Base-by-base conservation (phyloP, 805 yeast species). In the Lachancea waltii region DNA sequence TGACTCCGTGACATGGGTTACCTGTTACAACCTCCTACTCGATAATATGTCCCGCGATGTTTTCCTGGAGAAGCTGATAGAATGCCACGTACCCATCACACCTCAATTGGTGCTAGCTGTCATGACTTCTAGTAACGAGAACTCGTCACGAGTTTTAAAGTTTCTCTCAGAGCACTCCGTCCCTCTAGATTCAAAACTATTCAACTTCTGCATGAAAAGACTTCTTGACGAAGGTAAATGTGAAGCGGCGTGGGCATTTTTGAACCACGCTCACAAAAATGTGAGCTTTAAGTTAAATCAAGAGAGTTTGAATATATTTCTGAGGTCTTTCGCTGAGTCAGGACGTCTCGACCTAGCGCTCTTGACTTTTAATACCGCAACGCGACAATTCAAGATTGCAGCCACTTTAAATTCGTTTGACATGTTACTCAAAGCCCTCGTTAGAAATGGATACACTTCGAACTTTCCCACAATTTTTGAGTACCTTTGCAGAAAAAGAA, bases 1-100 rank as follows among this genome's bases (percentile, higher is more conserved):
- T 0, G 67, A 69, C 44, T 27, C 62, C 1, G 47, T 50, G 2
- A 68, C 74, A 0, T 68, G 72, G 68, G 51, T 57, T 13, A 41
- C 62, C 3, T 47, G 67, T 8, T 62, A 58, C 41, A 46, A 53
- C 11, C 41, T 65, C 8, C 36, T 68, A 11, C 49, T 51, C 9
- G 69, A 65, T 35, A 58, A 54, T 30, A 40, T 51, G 2, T 58
- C 67, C n/a, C 59, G 60, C 30, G 48, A 53, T 3, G 35, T 55
- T 2, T 51, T 63, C 29, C 28, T 66, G 6, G 55, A 57, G 30
- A 58, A 57, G 23, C 54, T 70, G 56, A 36, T 47, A 4, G 44
- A 51, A 19, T 38, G 54, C 22, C 49, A 50, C n/a, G 51, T 64
- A 3, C 67, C 67, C 2, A 39, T 60, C 8, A 62, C 63, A 7